Conservation (phyloP, 163 green algal species). For the Scenedesmus sp. region DNA sequence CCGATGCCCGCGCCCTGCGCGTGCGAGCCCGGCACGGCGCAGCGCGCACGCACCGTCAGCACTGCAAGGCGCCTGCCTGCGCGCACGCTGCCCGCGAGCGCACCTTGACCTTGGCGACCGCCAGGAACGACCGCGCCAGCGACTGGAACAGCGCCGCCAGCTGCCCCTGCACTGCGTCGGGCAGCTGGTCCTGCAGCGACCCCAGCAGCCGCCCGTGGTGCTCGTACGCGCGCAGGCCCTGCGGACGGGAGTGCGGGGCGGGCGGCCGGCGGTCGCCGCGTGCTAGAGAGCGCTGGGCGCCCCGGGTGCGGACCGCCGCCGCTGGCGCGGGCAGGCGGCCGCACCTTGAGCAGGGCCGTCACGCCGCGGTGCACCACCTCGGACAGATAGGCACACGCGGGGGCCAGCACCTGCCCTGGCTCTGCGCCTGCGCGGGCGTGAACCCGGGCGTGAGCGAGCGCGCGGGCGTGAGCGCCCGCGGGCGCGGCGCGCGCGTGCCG, state of each 20-base stretch:
- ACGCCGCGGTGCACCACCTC: constrained; percentile 23
- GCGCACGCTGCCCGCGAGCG: background rate
- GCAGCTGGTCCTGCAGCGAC: constrained; percentile 51
- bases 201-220: constrained; percentile 42
- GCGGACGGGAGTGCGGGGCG: too few relatives aligned
- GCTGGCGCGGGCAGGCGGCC: too few relatives aligned
- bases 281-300: too few relatives aligned
- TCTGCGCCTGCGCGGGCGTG: constrained; percentile 18
- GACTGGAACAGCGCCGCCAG: constrained; percentile 68
- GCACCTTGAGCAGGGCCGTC: constrained; percentile 28
- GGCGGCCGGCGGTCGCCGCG: too few relatives aligned
- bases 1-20: too few relatives aligned
- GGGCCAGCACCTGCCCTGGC: constrained; percentile 18
- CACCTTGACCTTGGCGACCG: constrained; percentile 40
- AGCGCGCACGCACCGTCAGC: background rate
- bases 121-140: constrained; percentile 51
- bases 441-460: too few relatives aligned
- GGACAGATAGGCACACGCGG: constrained; percentile 36
- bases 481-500: too few relatives aligned
- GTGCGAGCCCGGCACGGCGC: too few relatives aligned
- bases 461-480: too few relatives aligned
- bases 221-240: constrained; percentile 63
- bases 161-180: constrained; percentile 61
- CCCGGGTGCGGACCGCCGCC: too few relatives aligned
- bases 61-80: background rate